Conservation (phyloP, 2,329 filamentous ascomycete genomes). For the Pseudogymnoascus sp. region DNA sequence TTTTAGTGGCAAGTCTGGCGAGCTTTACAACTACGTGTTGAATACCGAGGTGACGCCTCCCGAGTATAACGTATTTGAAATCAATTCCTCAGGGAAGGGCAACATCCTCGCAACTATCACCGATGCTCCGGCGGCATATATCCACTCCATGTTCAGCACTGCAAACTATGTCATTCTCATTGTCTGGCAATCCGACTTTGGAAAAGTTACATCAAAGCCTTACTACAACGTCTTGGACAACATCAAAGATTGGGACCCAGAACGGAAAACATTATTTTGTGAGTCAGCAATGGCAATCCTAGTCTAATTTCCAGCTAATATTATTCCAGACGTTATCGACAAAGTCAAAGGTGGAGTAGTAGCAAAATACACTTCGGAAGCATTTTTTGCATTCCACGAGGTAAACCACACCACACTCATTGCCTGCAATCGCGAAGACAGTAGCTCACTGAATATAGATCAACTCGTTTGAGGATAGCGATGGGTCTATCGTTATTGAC, state of each 20-base stretch:
- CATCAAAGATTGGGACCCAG: not conserved
- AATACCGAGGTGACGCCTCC: conserved; percentile 46
- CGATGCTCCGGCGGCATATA: conserved; percentile 51
- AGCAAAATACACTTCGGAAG: not conserved
- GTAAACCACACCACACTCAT: not conserved
- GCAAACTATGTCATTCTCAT: conserved; percentile 61
- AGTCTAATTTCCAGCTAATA: not conserved
- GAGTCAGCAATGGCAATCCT: not conserved
- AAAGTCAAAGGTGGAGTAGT: not conserved
- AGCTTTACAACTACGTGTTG: conserved; percentile 75
- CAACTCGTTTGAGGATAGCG: not conserved
- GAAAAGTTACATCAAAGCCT: not conserved
- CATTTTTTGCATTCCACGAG: conserved; percentile 7
- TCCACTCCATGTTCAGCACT: conserved; percentile 73
- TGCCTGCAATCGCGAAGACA: not conserved
- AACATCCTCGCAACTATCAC: conserved; percentile 64
- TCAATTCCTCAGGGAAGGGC: conserved; percentile 55
- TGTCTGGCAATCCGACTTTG: conserved; percentile 5
- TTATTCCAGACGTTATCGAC: not conserved
- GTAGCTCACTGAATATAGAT: not conserved
- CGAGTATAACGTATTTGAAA: conserved; percentile 65
- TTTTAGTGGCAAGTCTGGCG: conserved; percentile 59
- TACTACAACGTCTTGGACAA: not conserved
- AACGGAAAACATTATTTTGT: conserved; percentile 3
- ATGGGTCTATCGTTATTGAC: not conserved